Percentiles rank a stretch among this genome's conserved stretches.
Conservation (phyloP, 108 stramenopile genomes). For the Pseudonitzschia pungens region DNA sequence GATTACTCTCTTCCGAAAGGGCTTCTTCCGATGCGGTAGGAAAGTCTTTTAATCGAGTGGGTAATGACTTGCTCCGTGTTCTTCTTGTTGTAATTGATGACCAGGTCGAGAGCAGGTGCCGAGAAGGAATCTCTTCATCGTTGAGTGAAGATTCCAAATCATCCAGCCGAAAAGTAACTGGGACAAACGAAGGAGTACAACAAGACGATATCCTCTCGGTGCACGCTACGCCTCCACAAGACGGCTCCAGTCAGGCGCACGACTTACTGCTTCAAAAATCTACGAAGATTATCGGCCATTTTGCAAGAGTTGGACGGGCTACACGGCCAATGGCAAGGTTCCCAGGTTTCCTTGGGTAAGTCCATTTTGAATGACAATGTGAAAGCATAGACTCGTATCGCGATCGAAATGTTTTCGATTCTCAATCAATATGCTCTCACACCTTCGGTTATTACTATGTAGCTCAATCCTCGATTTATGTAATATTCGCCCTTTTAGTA, state of each 20-base stretch:
- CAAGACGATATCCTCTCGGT: neutral
- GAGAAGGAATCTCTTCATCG: neutral
- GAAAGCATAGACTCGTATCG: neutral
- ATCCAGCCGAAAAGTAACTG: neutral
- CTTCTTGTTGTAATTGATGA: conserved; percentile 40
- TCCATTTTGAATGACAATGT: neutral
- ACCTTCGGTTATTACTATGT: neutral
- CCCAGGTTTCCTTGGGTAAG: conserved; percentile 42
- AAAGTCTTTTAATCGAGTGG: conserved; percentile 44
- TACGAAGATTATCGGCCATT: conserved; percentile 61
- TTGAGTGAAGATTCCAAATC: neutral
- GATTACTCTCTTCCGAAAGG: neutral
- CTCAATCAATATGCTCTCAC: neutral
- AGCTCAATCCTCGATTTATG: conserved; percentile 33
- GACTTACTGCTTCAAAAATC: conserved; percentile 42
- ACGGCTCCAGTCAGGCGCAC: conserved; percentile 19
- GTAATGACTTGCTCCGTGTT: conserved; percentile 40
- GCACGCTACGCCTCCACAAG: neutral
- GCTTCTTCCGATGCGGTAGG: conserved; percentile 42
- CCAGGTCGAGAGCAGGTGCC: conserved; percentile 19
- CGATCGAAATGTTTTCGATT: neutral
- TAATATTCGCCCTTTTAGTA: conserved; percentile 32
- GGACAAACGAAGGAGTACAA: neutral
- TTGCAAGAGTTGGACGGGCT: conserved; percentile 53
- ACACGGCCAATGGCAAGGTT: conserved; percentile 53